A percentile compares a stretch with the other conserved stretches of the same genome.
Conservation (phyloP, 306 rosid genomes). For the Dryas alaskensis region DNA sequence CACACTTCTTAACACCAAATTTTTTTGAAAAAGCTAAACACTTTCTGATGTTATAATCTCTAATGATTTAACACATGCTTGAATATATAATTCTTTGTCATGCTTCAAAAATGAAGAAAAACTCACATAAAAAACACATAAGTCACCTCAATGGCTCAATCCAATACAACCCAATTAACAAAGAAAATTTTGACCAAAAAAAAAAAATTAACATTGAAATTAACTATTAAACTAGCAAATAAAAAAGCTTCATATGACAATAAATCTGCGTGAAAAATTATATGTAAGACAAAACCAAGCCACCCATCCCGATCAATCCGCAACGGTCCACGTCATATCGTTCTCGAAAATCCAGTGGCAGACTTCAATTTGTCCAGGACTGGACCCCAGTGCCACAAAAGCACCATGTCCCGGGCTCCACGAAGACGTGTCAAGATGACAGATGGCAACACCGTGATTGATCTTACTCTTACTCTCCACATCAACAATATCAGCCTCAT, state of each 20-base stretch:
- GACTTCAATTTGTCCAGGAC: slow-evolving; percentile 54
- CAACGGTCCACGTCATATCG: slow-evolving; percentile 72
- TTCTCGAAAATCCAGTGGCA: slow-evolving; percentile 74
- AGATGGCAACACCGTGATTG: slow-evolving; percentile 68
- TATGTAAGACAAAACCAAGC: not conserved
- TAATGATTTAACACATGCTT: no score
- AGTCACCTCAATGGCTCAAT: no score
- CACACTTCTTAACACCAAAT: no score
- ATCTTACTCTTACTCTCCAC: slow-evolving; percentile 28
- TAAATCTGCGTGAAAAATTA: slow-evolving; percentile 7
- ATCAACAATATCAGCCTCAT: slow-evolving; percentile 63
- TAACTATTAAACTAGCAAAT: not conserved
- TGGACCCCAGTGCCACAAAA: slow-evolving; percentile 53
- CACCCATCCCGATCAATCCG: slow-evolving; percentile 15
- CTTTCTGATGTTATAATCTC: no score
- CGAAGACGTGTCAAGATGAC: slow-evolving; percentile 76
- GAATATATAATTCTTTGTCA: no score
- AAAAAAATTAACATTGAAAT: no score
- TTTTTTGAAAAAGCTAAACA: no score
- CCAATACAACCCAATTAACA: no score
- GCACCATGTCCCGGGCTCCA: slow-evolving; percentile 79
- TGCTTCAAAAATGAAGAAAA: no score
- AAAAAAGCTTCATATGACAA: not conserved
- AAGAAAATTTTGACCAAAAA: not conserved
- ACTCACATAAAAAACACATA: no score